Base-by-base conservation (phyloP, 768 basidiomycete genomes). In the Mycena floridula region DNA sequence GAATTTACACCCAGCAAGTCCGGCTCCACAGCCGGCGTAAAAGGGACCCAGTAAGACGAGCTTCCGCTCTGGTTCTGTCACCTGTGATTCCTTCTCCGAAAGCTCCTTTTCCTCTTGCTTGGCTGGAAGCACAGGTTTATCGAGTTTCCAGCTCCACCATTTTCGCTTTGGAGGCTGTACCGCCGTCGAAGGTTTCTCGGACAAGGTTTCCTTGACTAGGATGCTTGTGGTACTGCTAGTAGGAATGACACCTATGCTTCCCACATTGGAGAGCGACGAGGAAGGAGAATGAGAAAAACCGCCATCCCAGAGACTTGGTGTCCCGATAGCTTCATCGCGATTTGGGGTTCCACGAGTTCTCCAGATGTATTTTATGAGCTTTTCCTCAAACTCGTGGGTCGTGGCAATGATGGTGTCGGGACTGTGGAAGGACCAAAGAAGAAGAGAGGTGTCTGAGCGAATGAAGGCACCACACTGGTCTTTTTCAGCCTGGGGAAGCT, bases 361-460 rank as follows among this genome's bases (percentile, higher is more conserved):
- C 89, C 89, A 90, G 43, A 93, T 83, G 54, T 85, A 81, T 55
- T 81, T 79, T 68, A 91, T 88, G 58, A 92, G 71, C 51, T 81
- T 81, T 28, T 82, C 76, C 53, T 89, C 84, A 51, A 89, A 84
- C 54, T 87, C 86, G 42, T 73, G 73, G 58, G 75, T 82, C 15
- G 81, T 62, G 0, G 82, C 79, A 46, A 90, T 81, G 51, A 93
- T 82, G 32, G 58, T 57, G 50, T 75, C 76, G 4, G 12, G 22
- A 47, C 79, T 77, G 47, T 77, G 70, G 59, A 90, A 86, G 1
- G 82, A 76, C 89, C 89, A 93, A 20, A 91, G 76, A 20, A 92
- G 72, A n/a, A 92, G 76, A 20, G 43, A 40, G n/a, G 25, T 23
- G n/a, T 49, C 48, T 13, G 25, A 20, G 5, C 48, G 36, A 42